Conservation (phyloP, 495 filamentous ascomycete genomes). For the Letharia columbiana region DNA sequence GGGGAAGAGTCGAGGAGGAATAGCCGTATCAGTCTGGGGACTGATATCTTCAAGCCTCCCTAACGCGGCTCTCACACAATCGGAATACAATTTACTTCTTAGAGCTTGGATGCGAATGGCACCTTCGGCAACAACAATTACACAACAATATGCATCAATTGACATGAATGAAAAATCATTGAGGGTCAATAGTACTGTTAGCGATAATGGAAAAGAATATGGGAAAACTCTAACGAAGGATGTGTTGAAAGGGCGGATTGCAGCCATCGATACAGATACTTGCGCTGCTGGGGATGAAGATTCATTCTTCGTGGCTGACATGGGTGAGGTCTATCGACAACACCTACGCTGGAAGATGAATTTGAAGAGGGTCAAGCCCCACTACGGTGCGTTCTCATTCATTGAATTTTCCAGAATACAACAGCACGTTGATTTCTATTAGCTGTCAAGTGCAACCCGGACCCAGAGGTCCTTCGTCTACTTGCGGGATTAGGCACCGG, state of each 20-base stretch:
- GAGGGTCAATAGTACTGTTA: conserved; percentile 33
- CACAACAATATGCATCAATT: conserved; percentile 41
- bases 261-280: conserved; percentile 69
- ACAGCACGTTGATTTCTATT: conserved; percentile 13
- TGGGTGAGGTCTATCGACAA: conserved; percentile 98
- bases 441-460: conserved; percentile 99
- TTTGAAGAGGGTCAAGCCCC: conserved; percentile 84
- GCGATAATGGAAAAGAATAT: conserved; percentile 41
- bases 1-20: conserved; percentile 91
- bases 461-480: conserved; percentile 78
- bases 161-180: conserved; percentile 28
- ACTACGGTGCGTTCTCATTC: conserved; percentile 66
- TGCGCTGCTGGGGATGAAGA: conserved; percentile 91
- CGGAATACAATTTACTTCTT: conserved; percentile 21
- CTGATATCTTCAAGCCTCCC: conserved; percentile 82
- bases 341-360: conserved; percentile 97
- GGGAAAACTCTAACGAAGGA: conserved; percentile 59
- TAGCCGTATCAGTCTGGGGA: conserved; percentile 75
- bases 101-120: conserved; percentile 54
- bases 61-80: conserved; percentile 48
- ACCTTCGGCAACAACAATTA: conserved; percentile 55
- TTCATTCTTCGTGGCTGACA: conserved; percentile 94
- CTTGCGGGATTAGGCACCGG: conserved; percentile 82
- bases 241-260: conserved; percentile 71
- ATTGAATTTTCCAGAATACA: not conserved